Conservation (phyloP, 2,329 filamentous ascomycete genomes). For the Leptographium lundbergii region DNA sequence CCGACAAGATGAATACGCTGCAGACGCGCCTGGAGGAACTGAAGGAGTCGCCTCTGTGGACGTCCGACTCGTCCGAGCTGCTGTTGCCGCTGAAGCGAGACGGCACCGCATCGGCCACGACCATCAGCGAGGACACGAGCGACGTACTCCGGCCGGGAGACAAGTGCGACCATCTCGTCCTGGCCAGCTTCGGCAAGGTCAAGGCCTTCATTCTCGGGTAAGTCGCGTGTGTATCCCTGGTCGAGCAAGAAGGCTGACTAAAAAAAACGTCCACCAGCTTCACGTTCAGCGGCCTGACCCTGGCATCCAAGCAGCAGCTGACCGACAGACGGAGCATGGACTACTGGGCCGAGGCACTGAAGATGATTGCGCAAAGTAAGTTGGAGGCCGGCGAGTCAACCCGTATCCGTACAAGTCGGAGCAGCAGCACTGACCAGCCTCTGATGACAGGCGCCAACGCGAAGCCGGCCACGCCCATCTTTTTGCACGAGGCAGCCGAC, state of each 20-base stretch:
- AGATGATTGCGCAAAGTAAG: constrained; percentile 22
- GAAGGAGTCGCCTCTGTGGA: constrained; percentile 30
- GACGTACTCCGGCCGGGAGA: constrained; percentile 38
- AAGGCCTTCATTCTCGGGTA: constrained; percentile 45
- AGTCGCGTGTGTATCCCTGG: constrained; percentile 14
- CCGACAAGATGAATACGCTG: constrained; percentile 48
- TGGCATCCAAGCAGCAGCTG: constrained; percentile 22
- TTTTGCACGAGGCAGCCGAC: constrained; percentile 43
- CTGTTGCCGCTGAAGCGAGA: constrained; percentile 43
- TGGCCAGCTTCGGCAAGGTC: constrained; percentile 48
- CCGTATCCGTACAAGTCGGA: too few relatives aligned
- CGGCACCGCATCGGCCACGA: constrained; percentile 26
- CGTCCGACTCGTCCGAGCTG: constrained; percentile 33
- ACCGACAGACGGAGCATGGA: constrained; percentile 23
- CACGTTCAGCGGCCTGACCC: constrained; percentile 39
- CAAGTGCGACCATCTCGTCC: constrained; percentile 40
- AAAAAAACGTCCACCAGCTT: constrained; percentile 26
- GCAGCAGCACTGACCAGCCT: background rate
- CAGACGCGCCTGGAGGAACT: constrained; percentile 49
- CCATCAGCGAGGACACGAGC: constrained; percentile 44
- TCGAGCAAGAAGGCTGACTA: background rate
- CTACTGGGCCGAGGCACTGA: constrained; percentile 27
- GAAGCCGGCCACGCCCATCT: constrained; percentile 24
- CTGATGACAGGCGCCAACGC: constrained; percentile 11
- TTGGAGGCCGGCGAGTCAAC: constrained; percentile 1